These are phyloP conservation scores for Tremellales sp. DNA, from an alignment of 1,284 basidiomycete genomes.

Conservation along the genomic window DNA sequence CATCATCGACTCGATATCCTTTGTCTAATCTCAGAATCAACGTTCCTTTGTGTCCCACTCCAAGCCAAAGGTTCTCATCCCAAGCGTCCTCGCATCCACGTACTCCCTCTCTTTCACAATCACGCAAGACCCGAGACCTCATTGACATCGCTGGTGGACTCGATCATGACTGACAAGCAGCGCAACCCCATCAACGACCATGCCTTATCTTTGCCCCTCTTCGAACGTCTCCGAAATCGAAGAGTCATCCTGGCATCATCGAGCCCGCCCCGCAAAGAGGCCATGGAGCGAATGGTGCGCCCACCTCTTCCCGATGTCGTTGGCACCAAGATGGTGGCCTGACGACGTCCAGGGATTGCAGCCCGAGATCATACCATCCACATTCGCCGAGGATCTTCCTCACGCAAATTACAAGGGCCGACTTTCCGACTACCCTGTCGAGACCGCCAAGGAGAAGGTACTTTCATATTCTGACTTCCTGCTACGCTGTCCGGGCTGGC, in stretches of 20 bases:
- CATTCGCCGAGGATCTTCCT: constrained; percentile 76
- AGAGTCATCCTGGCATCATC: constrained; percentile 78
- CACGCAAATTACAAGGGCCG: constrained; percentile 64
- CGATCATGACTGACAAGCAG: too few species aligned
- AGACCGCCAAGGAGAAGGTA: constrained; percentile 82
- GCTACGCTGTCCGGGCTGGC: too few species aligned
- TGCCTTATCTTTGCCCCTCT: constrained; percentile 66
- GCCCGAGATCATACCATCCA: constrained; percentile 84
- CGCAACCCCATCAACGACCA: constrained; percentile 69
- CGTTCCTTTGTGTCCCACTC: too few species aligned
- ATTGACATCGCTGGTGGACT: too few species aligned
- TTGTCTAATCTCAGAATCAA: too few species aligned
- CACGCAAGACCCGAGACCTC: too few species aligned
- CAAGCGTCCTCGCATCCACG: too few species aligned
- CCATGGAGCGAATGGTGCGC: constrained; percentile 72
- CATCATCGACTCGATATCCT: too few species aligned
- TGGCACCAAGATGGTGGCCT: neutral
- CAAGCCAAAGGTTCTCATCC: too few species aligned
- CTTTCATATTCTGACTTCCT: too few species aligned
- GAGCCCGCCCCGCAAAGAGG: constrained; percentile 78
- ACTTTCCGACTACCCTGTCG: constrained; percentile 86
- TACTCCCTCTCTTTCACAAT: too few species aligned
- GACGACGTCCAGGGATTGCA: constrained; percentile 77
- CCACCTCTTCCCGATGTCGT: neutral
- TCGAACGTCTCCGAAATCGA: constrained; percentile 64